Evolutionary conservation across 2,329 filamentous ascomycete genomes (phyloP).

Genomic region (Thielaviopsis populi): DNA sequence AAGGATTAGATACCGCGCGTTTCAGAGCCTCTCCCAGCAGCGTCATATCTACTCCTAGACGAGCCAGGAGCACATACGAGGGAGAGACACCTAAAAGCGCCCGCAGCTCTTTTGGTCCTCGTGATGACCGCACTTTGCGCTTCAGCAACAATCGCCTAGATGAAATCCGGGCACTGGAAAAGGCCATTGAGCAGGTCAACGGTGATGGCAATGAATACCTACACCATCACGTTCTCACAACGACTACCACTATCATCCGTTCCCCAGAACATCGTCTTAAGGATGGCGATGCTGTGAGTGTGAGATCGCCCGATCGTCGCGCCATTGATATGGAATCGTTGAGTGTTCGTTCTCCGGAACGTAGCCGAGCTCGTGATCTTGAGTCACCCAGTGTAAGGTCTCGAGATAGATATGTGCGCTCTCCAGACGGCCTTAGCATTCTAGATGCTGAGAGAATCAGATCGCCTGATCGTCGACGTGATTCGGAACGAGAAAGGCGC

Average conservation of each 20-base stretch:
- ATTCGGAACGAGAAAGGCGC: slow-evolving; percentile 11
- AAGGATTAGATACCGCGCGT: slow-evolving; percentile 41
- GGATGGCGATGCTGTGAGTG: slow-evolving; percentile 3
- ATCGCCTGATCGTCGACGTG: slow-evolving; percentile 9
- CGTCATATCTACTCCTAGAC: neutral
- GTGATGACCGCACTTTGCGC: slow-evolving; percentile 11
- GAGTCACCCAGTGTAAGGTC: slow-evolving; percentile 7
- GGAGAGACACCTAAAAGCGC: neutral
- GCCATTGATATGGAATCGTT: slow-evolving; percentile 6
- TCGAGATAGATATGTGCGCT: neutral
- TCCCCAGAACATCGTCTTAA: neutral
- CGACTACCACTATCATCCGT: slow-evolving; percentile 15
- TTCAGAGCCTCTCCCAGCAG: slow-evolving; percentile 24
- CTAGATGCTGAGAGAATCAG: neutral
- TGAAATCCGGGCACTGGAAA: slow-evolving; percentile 26
- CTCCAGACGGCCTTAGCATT: neutral
- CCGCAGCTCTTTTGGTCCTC: slow-evolving; percentile 2
- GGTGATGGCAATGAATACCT: slow-evolving; percentile 15
- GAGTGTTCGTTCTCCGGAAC: slow-evolving; percentile 3
- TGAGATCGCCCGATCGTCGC: slow-evolving; percentile 2
- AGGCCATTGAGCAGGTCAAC: slow-evolving; percentile 21
- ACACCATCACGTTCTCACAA: slow-evolving; percentile 16
- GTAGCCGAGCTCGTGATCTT: slow-evolving; percentile 9
- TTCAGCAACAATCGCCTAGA: slow-evolving; percentile 22
- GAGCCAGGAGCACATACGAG: slow-evolving; percentile 12